Evolutionary conservation across 148 eudicot species (phyloP).

Genomic region (Rhododendron griersonianum): DNA sequence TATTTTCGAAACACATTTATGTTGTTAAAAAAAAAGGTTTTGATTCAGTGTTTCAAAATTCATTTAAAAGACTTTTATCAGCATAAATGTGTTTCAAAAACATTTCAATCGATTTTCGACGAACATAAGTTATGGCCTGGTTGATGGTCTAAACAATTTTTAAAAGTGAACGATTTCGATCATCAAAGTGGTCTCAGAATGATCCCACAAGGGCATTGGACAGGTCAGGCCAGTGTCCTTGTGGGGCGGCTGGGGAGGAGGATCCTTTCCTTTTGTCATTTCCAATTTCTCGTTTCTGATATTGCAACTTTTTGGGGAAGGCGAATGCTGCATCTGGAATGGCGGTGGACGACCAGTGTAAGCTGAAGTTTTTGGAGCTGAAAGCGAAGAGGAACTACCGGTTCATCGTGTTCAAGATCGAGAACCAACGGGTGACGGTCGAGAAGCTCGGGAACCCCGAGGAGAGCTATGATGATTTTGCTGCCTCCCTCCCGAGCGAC

Average conservation of each 20-base stretch:
- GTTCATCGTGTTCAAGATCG: constrained; percentile 59
- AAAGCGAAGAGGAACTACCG: constrained; percentile 67
- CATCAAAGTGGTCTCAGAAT: background rate
- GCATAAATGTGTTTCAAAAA: background rate
- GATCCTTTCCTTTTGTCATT: background rate
- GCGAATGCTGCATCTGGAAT: constrained; percentile 82
- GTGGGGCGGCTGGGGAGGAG: background rate
- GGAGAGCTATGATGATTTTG: constrained; percentile 64
- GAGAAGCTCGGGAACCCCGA: constrained; percentile 65
- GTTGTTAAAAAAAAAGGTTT: background rate
- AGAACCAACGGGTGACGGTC: constrained; percentile 64
- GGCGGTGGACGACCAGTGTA: constrained; percentile 77
- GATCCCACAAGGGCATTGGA: too few species aligned
- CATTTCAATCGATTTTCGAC: background rate
- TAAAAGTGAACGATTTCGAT: background rate
- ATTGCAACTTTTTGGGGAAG: constrained; percentile 16
- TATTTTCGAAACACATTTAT: background rate
- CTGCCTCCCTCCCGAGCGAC: constrained; percentile 59
- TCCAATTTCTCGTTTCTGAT: background rate
- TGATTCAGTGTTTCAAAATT: background rate
- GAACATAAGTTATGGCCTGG: background rate
- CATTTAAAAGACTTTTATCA: background rate
- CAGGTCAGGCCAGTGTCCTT: background rate
- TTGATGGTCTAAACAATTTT: background rate
- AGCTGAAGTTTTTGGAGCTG: constrained; percentile 60